Evolutionary conservation across 169 alveolate species (phyloP), one percentile per base, ranked within the genome.

Genomic region (Plasmodium coatneyi): DNA sequence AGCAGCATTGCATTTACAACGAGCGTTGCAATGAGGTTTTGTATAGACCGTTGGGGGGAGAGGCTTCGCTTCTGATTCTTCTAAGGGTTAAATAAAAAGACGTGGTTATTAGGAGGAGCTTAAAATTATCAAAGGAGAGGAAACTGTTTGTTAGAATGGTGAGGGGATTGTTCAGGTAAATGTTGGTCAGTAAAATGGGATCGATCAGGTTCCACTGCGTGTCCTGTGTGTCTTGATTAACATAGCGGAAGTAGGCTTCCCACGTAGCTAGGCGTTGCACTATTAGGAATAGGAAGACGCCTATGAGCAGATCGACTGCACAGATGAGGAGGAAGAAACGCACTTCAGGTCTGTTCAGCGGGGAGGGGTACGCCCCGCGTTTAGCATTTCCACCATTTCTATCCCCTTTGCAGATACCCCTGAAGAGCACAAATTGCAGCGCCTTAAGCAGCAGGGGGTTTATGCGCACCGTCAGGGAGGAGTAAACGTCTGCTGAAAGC

Each of bases 161-260:
- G 70, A 87, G 70, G 10, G 93, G 93, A 39, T 87, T 87, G 49
- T 87, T 87, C 28, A 87, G 71, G 43, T 87, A 87, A 14, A 87
- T 22, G 43, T 87, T 87, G 9, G 66, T 87, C 66, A 87, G 49
- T 32, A 87, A 19, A 30, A 87, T 25, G 14, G 93, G 66, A 25
- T 78, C 81, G 10, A 87, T 87, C 81, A 87, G 9, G 9, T 78
- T 78, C 86, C 86, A 87, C 46, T 56, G 52, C 28, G 39, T 3
- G 39, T 32, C 39, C 3, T 3, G 1, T 1, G 39, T 32, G 39
- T 22, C 28, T 7, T 36, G 6, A 39, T 54, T 60, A 5, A 87
- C 43, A 54, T 87, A 78, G 46, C 36, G 60, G 71, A 87, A 87
- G 80, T 78, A 87, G 16, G 16, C 19, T 41, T 34, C 66, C 89